phyloP scores from a whole-genome alignment of 202 grass and related monocot genomes.

The Schoenoplectus tabernaemontani region DNA sequence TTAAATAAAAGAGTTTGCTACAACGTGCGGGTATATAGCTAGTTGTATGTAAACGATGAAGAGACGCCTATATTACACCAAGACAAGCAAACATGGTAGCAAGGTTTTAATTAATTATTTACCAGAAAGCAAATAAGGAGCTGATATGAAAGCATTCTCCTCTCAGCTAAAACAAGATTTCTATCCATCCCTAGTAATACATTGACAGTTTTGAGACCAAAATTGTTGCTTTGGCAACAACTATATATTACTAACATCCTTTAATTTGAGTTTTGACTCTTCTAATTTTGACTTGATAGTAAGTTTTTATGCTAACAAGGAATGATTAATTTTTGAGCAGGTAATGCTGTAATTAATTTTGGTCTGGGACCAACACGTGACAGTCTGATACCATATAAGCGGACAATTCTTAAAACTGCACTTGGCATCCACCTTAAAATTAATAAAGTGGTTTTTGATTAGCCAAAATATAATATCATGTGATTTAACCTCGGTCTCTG shows the following conservation, averaged over 20 bases:
- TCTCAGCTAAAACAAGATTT: neutral
- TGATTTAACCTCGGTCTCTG: slow-evolving; percentile 27
- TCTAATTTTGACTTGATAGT: too few relatives aligned
- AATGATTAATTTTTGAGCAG: too few relatives aligned
- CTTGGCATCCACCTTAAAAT: slow-evolving; percentile 2
- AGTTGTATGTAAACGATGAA: neutral
- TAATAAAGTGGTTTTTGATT: slow-evolving; percentile 23
- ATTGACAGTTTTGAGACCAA: neutral
- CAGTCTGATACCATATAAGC: neutral
- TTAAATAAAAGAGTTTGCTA: too few relatives aligned
- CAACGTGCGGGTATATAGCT: too few relatives aligned
- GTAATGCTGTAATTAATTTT: neutral
- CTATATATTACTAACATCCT: too few relatives aligned
- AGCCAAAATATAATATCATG: slow-evolving; percentile 30
- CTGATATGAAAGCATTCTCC: neutral
- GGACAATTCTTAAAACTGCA: neutral
- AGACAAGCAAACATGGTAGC: neutral
- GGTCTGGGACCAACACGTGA: neutral
- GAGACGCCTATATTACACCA: neutral
- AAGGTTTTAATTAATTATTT: neutral
- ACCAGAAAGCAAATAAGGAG: neutral
- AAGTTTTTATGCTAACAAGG: too few relatives aligned
- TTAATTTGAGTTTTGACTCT: too few relatives aligned
- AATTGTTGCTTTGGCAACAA: too few relatives aligned
- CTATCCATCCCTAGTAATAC: neutral